A percentile compares a stretch with the other conserved stretches of the same genome.
Evolutionary conservation across 2,329 filamentous ascomycete species (phyloP).

Genomic region (Fusarium sp.): DNA sequence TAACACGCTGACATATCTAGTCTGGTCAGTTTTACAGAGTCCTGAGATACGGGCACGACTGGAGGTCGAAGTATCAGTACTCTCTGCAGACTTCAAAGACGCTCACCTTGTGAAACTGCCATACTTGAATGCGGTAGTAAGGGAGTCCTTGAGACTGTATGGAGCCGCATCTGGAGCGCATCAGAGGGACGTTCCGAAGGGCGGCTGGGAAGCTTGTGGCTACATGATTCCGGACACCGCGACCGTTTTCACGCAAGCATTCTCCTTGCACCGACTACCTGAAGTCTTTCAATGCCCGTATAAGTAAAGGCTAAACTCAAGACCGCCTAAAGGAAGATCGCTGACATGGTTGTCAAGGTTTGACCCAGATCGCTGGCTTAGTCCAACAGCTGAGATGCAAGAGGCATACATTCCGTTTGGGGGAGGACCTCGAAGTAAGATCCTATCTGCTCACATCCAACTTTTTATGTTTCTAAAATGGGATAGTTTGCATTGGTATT

Average conservation of each 20-base stretch:
- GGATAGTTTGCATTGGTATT: neutral
- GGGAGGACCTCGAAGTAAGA: neutral
- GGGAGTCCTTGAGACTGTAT: constrained; percentile 11
- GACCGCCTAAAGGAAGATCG: fast-evolving
- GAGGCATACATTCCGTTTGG: neutral
- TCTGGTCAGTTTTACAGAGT: neutral
- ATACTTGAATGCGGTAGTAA: neutral
- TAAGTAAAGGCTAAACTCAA: fast-evolving
- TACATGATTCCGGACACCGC: neutral
- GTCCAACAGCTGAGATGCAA: neutral
- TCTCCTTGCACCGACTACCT: neutral
- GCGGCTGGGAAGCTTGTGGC: neutral
- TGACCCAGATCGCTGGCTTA: neutral
- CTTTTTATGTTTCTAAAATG: fast-evolving
- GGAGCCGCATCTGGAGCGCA: constrained; percentile 4
- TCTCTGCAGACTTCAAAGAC: neutral
- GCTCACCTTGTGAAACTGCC: neutral
- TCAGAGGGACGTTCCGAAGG: neutral
- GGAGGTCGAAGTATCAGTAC: neutral
- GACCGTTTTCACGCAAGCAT: constrained; percentile 1
- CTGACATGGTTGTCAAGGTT: neutral
- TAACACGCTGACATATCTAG: neutral
- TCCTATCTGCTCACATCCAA: fast-evolving
- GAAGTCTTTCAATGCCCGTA: fast-evolving
- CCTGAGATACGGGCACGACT: neutral